These are phyloP conservation scores for Cytospora chrysosperma DNA, from an alignment of 2,329 filamentous ascomycete genomes.

Conservation along the genomic window DNA sequence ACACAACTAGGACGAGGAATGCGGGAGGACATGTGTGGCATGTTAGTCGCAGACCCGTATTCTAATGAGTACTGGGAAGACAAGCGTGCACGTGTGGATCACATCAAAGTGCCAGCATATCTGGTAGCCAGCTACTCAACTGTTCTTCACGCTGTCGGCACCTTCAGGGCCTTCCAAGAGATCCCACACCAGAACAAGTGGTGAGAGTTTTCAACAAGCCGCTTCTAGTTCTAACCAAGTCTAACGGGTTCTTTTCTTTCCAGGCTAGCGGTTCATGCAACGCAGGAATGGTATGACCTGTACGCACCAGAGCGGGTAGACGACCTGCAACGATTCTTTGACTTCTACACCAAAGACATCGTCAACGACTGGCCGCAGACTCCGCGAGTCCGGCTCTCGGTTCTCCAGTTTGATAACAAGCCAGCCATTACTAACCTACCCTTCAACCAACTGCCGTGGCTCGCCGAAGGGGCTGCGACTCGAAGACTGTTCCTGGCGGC, in stretches of 20 bases:
- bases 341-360: slow-evolving; percentile 42
- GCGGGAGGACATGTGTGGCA: slow-evolving; percentile 24
- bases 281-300: slow-evolving; percentile 47
- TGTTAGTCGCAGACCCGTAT: slow-evolving; percentile 26
- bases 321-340: slow-evolving; percentile 45
- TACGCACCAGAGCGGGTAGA: slow-evolving; percentile 35
- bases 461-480: too few species aligned
- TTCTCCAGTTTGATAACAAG: slow-evolving; percentile 27
- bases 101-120: slow-evolving; percentile 29
- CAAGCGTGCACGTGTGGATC: slow-evolving; percentile 28
- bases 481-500: too few species aligned
- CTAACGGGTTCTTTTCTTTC: too few species aligned
- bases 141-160: slow-evolving; percentile 28
- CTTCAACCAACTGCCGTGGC: too few species aligned
- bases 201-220: neutral
- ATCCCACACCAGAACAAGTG: slow-evolving; percentile 41
- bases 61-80: slow-evolving; percentile 30
- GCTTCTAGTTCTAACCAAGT: too few species aligned
- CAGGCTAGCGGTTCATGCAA: slow-evolving; percentile 38
- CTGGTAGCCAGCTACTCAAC: slow-evolving; percentile 29
- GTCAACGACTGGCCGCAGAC: slow-evolving; percentile 47
- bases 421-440: too few species aligned
- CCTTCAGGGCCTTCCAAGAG: slow-evolving; percentile 38
- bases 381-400: slow-evolving; percentile 41
- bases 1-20: slow-evolving; percentile 14